Conservation (phyloP, 2,329 filamentous ascomycete species). For the Aspergillus candidus region DNA sequence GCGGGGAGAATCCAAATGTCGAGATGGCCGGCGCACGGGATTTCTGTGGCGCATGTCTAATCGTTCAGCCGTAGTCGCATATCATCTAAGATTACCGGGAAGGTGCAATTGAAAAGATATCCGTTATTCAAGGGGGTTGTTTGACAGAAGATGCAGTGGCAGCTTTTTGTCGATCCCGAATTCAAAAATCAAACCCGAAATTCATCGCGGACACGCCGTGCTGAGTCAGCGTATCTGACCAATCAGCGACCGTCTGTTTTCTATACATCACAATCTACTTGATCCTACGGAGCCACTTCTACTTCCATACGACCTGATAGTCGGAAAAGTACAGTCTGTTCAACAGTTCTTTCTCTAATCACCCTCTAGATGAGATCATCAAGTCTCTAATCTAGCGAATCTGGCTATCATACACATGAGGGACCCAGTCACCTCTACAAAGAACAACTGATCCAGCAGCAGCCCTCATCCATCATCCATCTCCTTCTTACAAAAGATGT, state of each 20-base stretch:
- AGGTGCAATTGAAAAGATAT: neutral
- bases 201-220: no score
- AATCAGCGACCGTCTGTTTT: no score
- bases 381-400: neutral
- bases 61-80: conserved; percentile 13
- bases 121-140: no score
- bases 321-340: no score
- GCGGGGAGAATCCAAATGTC: conserved; percentile 25
- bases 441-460: conserved; percentile 19
- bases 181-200: no score
- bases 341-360: no score
- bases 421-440: conserved; percentile 5
- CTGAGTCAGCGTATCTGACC: no score
- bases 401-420: conserved; percentile 5
- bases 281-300: no score
- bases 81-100: neutral
- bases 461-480: conserved; percentile 6
- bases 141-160: no score
- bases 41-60: conserved; percentile 25
- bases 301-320: no score
- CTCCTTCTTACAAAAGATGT: neutral
- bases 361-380: neutral
- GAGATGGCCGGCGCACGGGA: conserved; percentile 16
- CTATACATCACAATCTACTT: no score
- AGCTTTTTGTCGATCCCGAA: no score